These are phyloP conservation scores for Zasmidium citrigriseum DNA, from an alignment of 2,329 filamentous ascomycete species.

Conservation along the genomic window DNA sequence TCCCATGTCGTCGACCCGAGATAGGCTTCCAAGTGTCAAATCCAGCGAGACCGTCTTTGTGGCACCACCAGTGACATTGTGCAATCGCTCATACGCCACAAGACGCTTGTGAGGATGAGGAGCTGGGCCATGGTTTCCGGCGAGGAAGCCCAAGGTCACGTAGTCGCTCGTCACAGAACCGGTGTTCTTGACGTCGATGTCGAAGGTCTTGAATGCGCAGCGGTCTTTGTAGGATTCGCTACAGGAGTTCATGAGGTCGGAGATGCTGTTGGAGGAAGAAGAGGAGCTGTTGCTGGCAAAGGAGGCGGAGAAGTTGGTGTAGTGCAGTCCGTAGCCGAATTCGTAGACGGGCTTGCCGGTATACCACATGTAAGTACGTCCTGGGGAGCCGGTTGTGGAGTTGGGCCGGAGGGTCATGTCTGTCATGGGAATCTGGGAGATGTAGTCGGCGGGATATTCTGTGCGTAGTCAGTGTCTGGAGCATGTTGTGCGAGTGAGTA, in stretches of 20 bases:
- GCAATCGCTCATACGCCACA: conserved; percentile 52
- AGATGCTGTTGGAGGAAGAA: conserved; percentile 34
- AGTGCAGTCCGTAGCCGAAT: conserved; percentile 61
- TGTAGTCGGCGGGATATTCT: conserved; percentile 58
- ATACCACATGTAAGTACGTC: conserved; percentile 63
- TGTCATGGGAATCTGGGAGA: conserved; percentile 53
- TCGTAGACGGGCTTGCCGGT: conserved; percentile 50
- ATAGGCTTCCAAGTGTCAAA: conserved; percentile 52
- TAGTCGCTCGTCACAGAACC: conserved; percentile 53
- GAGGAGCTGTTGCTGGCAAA: conserved; percentile 14
- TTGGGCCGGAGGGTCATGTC: conserved; percentile 58
- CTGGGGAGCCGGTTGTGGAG: conserved; percentile 43
- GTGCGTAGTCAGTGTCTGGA: conserved; percentile 11
- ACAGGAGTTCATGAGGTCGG: conserved; percentile 39
- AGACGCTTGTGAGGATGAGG: conserved; percentile 58
- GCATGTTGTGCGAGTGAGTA: neutral
- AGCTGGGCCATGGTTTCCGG: conserved; percentile 49
- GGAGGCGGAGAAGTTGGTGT: conserved; percentile 53
- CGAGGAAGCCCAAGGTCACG: conserved; percentile 53
- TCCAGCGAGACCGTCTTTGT: conserved; percentile 38
- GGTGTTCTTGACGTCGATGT: conserved; percentile 51
- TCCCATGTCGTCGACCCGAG: conserved; percentile 52
- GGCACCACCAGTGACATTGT: conserved; percentile 28
- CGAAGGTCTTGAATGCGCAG: conserved; percentile 46
- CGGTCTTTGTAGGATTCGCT: conserved; percentile 42